Conservation (phyloP, 345 rosid species). For the Eucalyptus sp. region DNA sequence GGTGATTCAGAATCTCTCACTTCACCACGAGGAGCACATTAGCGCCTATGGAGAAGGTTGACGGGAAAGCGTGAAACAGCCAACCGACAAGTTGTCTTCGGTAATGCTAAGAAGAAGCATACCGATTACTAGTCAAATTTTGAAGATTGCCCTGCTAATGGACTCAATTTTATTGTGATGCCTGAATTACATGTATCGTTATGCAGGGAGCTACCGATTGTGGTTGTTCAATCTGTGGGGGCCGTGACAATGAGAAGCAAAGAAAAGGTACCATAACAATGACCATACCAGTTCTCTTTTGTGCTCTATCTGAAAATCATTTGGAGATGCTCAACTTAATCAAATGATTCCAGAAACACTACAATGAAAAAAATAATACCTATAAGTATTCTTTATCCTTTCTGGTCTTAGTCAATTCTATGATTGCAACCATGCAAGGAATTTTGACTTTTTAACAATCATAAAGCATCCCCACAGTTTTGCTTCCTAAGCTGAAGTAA, state of each 20-base stretch:
- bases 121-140: not conserved
- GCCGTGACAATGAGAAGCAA: slow-evolving; percentile 70
- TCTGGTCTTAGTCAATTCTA: not conserved
- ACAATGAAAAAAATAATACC: not conserved
- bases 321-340: not conserved
- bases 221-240: slow-evolving; percentile 87
- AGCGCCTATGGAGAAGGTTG: slow-evolving; percentile 85
- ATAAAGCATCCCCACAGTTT: not conserved
- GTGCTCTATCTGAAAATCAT: not conserved
- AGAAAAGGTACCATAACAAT: slow-evolving; percentile 56
- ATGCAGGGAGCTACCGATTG: slow-evolving; percentile 79
- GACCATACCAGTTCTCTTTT: not conserved
- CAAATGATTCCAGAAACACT: not conserved
- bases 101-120: slow-evolving; percentile 11
- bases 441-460: not conserved
- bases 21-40: slow-evolving; percentile 72
- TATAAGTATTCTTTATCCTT: not conserved
- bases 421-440: not conserved
- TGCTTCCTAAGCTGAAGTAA: not conserved
- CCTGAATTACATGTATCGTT: not conserved
- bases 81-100: slow-evolving; percentile 67
- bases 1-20: slow-evolving; percentile 81
- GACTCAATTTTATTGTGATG: not conserved
- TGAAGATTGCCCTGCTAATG: not conserved
- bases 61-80: slow-evolving; percentile 91